Evolutionary conservation across 768 basidiomycete genomes (phyloP), one percentile per base, ranked within the genome.

Genomic region (Suillus subaureus): DNA sequence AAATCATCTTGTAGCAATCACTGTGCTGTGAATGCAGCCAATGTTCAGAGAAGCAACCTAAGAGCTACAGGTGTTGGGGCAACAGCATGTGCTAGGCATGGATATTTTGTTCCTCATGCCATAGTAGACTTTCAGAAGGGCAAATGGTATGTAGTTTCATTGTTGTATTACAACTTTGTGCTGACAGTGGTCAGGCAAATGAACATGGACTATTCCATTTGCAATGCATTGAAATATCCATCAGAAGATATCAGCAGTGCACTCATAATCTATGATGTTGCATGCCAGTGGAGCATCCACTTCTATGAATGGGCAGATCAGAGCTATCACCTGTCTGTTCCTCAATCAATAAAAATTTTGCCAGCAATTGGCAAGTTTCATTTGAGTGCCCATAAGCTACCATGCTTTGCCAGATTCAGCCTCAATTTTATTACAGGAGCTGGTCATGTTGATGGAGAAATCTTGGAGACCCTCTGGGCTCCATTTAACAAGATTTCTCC

Each of bases 381-480:
- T 57, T 49, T 79, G 0, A 72, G 72, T 64, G 77, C 72, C 0
- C 79, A 79, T 37, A 64, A 71, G 26, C 60, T 68, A 0, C 37
- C 61, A 0, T 79, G 77, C 54, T 66, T 74, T 8, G 54, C 71
- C 3, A 52, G 72, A 0, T 81, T 61, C 61, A 69, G 71, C 2
- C 69, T 71, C 0, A 68, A 66, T 18, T 79, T 72, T 33, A 71
- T 81, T 12, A 51, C 47, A 3, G 78, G 79, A 0, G 69, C 67
- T 0, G 75, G 76, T 0, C 67, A 75, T 8, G 47, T 77, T 0
- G 75, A 78, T 56, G 75, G 78, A 0, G 74, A 80, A 47, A 77
- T 80, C 4, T 39, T 81, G 9, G 79, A 80, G 45, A 77, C 75
- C 0, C 54, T 80, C 0, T 81, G 79, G 79, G 63, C 72, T 0